Percentiles rank a stretch among this genome's conserved stretches.
phyloP scores from a whole-genome alignment of 2,329 filamentous ascomycete species.

The Diaporthe australafricana region DNA sequence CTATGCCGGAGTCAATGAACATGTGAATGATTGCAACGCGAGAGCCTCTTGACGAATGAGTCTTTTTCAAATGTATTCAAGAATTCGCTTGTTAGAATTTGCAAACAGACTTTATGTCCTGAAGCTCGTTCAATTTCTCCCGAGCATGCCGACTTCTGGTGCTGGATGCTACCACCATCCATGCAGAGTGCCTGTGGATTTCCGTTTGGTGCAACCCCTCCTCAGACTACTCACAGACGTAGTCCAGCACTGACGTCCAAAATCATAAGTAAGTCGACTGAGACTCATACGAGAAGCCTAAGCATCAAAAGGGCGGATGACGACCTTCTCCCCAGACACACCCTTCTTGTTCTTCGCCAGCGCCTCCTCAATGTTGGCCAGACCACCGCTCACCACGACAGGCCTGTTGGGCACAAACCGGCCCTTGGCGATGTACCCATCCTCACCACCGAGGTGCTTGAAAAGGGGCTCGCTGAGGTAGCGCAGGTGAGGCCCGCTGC shows the following conservation, averaged over 20 bases:
- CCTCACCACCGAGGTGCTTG: conserved; percentile 43
- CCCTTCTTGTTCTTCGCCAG: conserved; percentile 44
- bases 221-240: neutral
- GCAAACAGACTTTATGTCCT: neutral
- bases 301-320: conserved; percentile 39
- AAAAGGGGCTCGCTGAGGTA: conserved; percentile 46
- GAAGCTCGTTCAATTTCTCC: neutral
- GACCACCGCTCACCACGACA: conserved; percentile 44
- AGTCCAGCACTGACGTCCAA: no score
- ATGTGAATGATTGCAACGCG: neutral
- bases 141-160: neutral
- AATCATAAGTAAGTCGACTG: neutral
- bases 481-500: conserved; percentile 43
- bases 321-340: conserved; percentile 44
- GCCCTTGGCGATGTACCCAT: conserved; percentile 47
- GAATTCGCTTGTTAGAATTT: neutral
- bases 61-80: neutral
- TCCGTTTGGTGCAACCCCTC: neutral
- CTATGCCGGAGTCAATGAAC: no score
- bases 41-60: neutral
- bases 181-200: no score
- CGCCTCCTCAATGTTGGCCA: conserved; percentile 43
- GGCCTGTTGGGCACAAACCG: conserved; percentile 45
- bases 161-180: no score
- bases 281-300: neutral